Base-by-base conservation (phyloP, 2,329 filamentous ascomycete species). In the Pseudogymnoascus sp. region DNA sequence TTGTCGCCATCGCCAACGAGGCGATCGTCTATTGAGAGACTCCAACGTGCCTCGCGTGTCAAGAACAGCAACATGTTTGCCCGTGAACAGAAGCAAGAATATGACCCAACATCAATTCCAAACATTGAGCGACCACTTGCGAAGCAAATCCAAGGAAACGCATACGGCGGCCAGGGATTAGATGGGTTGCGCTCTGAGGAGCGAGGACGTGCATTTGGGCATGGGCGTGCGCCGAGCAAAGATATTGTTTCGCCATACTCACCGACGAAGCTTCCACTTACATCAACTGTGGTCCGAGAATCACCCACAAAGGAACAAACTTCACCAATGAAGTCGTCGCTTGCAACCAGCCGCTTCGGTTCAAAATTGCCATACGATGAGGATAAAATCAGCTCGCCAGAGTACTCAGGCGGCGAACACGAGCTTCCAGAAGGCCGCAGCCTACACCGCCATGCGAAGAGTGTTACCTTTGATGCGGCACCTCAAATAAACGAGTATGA, bases 31-130 rank as follows among this genome's bases (percentile, higher is more conserved):
- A 92, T 99, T 68, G 94, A 99, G 81, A 92, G 92, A 72, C 82
- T 99, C 64, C 95, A 97, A 78, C 91, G 88, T 74, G 92, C 92
- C 33, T 96, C 93, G 62, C 89, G 94, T 65, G 94, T 99, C 71
- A 96, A 93, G 82, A 97, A 96, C 79, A 97, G 93, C 82, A 96
- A 88, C 78, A 97, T 97, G 81, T 91, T 96, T 73, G 92, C 91
- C 43, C 88, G 92, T 62, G 92, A 97, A 77, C 89, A 92, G 72
- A 92, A 92, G 77, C 86, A 92, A 74, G 90, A 95, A 78, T 97
- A 97, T 79, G 91, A 97, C 74, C 91, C 92, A 29, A 83, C 88
- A 62, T 84, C 85, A 67, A 77, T 92, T 62, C 88, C 89, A 52
- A 81, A 90, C 64, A 83, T 96, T 65, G 91, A 97, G 77, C 85